phyloP scores from a whole-genome alignment of 2,329 filamentous ascomycete species.

The Paecilomyces sp. region DNA sequence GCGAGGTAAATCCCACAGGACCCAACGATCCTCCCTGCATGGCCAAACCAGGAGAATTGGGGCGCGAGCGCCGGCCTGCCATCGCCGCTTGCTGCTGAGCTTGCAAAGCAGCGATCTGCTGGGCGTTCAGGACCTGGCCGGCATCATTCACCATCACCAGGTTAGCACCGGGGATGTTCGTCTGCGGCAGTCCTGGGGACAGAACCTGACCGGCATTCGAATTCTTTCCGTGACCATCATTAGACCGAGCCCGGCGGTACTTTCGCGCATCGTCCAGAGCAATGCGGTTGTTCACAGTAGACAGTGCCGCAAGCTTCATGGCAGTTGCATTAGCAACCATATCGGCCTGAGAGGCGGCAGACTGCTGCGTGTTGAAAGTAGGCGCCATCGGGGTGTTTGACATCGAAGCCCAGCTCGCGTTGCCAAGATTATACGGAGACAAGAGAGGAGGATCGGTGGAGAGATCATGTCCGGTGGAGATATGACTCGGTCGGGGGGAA shows the following conservation, averaged over 20 bases:
- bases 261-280: conserved; percentile 95
- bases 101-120: conserved; percentile 77
- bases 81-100: conserved; percentile 54
- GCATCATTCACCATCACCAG: conserved; percentile 93
- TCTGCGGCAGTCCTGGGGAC: conserved; percentile 58
- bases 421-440: conserved; percentile 69
- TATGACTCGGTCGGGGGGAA: conserved; percentile 66
- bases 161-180: conserved; percentile 62
- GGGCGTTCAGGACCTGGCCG: conserved; percentile 76
- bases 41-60: conserved; percentile 79
- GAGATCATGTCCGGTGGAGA: conserved; percentile 61
- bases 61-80: conserved; percentile 69
- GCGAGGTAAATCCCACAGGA: conserved; percentile 68
- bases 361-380: conserved; percentile 60
- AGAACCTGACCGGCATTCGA: conserved; percentile 50
- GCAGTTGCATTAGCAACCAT: conserved; percentile 98
- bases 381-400: conserved; percentile 94
- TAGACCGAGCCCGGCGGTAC: conserved; percentile 84
- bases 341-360: conserved; percentile 67
- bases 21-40: conserved; percentile 61
- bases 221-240: conserved; percentile 56
- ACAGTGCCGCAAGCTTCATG: conserved; percentile 96
- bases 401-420: conserved; percentile 97
- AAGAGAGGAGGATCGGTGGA: conserved; percentile 69
- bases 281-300: conserved; percentile 96